Percentiles rank a stretch among this genome's conserved stretches.
These are phyloP conservation scores for Cantharellus cinnabarinus DNA, from an alignment of 768 basidiomycete species.

Conservation along the genomic window DNA sequence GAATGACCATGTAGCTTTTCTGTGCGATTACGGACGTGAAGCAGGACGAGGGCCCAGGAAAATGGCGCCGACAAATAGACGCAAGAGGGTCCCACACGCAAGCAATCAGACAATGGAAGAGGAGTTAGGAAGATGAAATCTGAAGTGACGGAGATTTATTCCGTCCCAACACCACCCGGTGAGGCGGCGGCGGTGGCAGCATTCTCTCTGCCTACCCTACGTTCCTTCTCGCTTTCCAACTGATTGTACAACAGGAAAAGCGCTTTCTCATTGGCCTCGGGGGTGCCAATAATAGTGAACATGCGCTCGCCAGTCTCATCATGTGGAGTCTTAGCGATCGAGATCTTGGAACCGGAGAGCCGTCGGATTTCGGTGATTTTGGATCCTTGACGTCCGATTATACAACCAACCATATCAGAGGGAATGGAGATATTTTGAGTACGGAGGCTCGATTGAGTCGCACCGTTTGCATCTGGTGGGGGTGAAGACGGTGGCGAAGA, in stretches of 20 bases:
- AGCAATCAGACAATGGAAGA: too few relatives aligned
- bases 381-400: constrained; percentile 88
- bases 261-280: constrained; percentile 94
- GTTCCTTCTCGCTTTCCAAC: constrained; percentile 88
- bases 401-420: constrained; percentile 94
- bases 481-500: constrained; percentile 12
- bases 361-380: constrained; percentile 99
- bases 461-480: constrained; percentile 8
- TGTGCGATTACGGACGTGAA: too few relatives aligned
- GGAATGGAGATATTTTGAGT: constrained; percentile 99
- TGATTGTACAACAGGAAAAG: constrained; percentile 88
- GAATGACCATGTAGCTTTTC: too few relatives aligned
- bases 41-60: too few relatives aligned
- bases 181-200: neutral
- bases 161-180: too few relatives aligned
- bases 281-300: constrained; percentile 96
- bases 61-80: too few relatives aligned
- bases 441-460: constrained; percentile 44
- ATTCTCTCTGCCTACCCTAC: constrained; percentile 61
- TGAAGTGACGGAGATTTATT: too few relatives aligned
- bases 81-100: too few relatives aligned
- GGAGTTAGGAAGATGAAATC: too few relatives aligned
- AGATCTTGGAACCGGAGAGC: constrained; percentile 92
- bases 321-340: constrained; percentile 97
- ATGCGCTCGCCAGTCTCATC: constrained; percentile 98